phyloP scores from a whole-genome alignment of 2,329 filamentous ascomycete species.

The Tolypocladium album region DNA sequence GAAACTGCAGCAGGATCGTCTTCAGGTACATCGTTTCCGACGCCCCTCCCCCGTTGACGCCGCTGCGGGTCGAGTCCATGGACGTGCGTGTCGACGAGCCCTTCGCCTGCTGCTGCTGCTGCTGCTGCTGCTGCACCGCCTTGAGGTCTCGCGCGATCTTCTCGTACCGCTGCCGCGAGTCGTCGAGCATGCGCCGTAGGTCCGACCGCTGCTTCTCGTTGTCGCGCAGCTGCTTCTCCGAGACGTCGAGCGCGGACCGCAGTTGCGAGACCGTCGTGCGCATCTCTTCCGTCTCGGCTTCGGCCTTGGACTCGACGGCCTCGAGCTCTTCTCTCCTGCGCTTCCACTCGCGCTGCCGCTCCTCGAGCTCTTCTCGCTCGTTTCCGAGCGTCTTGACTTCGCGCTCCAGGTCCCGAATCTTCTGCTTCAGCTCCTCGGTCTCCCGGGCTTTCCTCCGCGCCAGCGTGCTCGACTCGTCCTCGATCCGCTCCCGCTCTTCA shows the following conservation, averaged over 20 bases:
- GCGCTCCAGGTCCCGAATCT: constrained; percentile 71
- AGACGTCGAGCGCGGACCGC: constrained; percentile 72
- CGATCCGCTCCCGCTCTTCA: constrained; percentile 87
- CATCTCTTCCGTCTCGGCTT: constrained; percentile 65
- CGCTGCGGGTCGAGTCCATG: constrained; percentile 25
- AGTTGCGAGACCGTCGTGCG: constrained; percentile 68
- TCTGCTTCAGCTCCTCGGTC: constrained; percentile 72
- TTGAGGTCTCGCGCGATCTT: constrained; percentile 62
- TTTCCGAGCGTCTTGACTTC: constrained; percentile 59
- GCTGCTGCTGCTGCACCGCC: constrained; percentile 27
- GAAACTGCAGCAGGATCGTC: constrained; percentile 70
- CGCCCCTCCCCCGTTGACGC: constrained; percentile 12
- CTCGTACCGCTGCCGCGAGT: constrained; percentile 66
- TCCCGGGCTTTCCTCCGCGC: constrained; percentile 70
- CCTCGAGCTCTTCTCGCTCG: constrained; percentile 70
- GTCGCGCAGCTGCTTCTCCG: constrained; percentile 74
- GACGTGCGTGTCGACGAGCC: constrained; percentile 34
- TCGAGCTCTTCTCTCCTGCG: constrained; percentile 68
- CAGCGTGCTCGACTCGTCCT: constrained; percentile 76
- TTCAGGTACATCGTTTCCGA: constrained; percentile 59
- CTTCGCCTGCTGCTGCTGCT: constrained; percentile 13
- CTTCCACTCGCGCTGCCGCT: constrained; percentile 63
- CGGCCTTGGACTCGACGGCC: constrained; percentile 53
- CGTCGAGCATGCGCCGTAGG: constrained; percentile 64
- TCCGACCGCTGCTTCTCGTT: constrained; percentile 74